A percentile compares a stretch with the other conserved stretches of the same genome.
These are phyloP conservation scores for Eucalyptus pauciflora DNA, from an alignment of 345 rosid species.

Conservation along the genomic window DNA sequence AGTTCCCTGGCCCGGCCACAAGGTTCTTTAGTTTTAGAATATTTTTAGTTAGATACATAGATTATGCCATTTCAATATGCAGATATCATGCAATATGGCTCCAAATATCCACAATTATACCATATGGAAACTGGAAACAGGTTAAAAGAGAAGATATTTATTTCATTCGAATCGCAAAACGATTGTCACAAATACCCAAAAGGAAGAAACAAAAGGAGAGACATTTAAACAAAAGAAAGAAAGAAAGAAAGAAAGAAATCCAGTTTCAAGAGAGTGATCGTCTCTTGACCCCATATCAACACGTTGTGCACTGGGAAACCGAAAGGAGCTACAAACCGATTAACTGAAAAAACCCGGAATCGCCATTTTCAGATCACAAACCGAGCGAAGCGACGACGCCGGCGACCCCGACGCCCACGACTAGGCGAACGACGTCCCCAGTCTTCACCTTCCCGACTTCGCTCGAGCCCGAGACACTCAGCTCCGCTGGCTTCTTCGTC, in stretches of 20 bases:
- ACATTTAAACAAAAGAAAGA: too few species aligned
- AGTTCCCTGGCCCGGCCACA: background rate
- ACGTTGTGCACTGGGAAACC: background rate
- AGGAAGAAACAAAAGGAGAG: background rate
- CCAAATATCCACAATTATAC: background rate
- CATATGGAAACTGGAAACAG: background rate
- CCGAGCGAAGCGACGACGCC: background rate
- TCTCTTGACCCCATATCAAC: background rate
- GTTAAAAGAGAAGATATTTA: background rate
- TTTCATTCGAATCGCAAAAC: background rate
- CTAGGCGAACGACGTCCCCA: background rate
- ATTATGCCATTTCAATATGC: background rate
- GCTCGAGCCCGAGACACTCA: background rate
- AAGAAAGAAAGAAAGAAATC: background rate
- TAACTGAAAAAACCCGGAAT: background rate
- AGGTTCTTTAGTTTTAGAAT: background rate
- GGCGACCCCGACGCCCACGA: background rate
- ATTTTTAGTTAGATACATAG: rapidly evolving
- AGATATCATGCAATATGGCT: background rate
- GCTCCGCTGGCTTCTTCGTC: background rate
- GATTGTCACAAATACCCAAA: background rate
- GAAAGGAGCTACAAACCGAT: background rate
- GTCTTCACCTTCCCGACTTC: background rate
- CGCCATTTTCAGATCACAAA: background rate
- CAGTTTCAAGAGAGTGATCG: background rate